Conservation (phyloP, 202 grass and related monocot genomes). For the Dendrocalamus latiflorus region DNA sequence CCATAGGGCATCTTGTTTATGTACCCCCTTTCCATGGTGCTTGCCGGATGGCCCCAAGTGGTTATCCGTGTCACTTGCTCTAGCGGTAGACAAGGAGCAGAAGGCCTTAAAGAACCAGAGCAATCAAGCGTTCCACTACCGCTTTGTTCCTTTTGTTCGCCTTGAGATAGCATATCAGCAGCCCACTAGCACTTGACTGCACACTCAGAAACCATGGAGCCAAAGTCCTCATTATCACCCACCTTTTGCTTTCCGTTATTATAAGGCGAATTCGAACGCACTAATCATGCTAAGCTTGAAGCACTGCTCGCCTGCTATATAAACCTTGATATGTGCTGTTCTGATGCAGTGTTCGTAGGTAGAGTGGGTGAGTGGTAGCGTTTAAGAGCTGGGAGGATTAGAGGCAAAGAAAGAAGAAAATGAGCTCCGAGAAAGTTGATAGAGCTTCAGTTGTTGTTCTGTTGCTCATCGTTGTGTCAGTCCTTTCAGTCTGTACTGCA, state of each 20-base stretch:
- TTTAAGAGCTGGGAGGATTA: not conserved
- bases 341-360: not conserved
- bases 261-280: not conserved
- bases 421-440: not conserved
- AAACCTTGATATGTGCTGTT: not conserved
- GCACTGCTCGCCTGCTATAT: not conserved
- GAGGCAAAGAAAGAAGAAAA: not conserved
- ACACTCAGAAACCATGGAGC: slow-evolving; percentile 25
- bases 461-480: not conserved
- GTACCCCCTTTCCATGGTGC: slow-evolving; percentile 8
- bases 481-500: slow-evolving; percentile 1
- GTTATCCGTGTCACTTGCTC: not conserved
- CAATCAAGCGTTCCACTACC: slow-evolving; percentile 25
- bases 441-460: not conserved
- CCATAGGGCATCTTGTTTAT: slow-evolving; percentile 20
- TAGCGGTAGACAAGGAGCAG: not conserved
- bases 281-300: not conserved
- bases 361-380: not conserved
- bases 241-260: slow-evolving; percentile 34
- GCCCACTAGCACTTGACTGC: slow-evolving; percentile 22
- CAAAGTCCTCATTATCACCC: slow-evolving; percentile 8
- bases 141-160: not conserved
- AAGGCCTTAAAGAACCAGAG: slow-evolving; percentile 9
- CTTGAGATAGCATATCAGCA: slow-evolving; percentile 3
- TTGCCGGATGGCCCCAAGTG: not conserved